phyloP scores from a whole-genome alignment of 202 grass and related monocot genomes.

The Panicum hallii region DNA sequence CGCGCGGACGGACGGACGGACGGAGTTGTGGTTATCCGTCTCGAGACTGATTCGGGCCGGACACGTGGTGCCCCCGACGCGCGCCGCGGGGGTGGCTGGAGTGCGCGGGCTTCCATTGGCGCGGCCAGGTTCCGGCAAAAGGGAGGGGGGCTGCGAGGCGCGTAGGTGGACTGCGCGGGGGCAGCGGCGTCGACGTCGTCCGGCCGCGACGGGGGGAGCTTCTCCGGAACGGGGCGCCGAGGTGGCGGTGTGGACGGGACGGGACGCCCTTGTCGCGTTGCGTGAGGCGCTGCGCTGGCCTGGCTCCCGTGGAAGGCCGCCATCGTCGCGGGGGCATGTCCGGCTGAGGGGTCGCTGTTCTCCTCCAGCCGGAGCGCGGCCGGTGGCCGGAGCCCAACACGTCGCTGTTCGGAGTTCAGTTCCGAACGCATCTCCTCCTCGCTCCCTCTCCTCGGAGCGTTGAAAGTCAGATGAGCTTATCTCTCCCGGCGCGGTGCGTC shows the following conservation, averaged over 20 bases:
- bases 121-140: background rate
- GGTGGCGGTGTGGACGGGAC: constrained; percentile 14
- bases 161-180: background rate
- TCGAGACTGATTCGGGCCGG: background rate
- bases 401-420: constrained; percentile 31
- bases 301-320: constrained; percentile 11
- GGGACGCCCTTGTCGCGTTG: constrained; percentile 21
- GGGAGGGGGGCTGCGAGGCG: background rate
- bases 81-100: background rate
- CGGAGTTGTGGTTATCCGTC: constrained; percentile 39
- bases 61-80: constrained; percentile 40
- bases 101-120: constrained; percentile 20
- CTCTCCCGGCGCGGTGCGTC: background rate
- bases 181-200: constrained; percentile 29
- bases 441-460: background rate
- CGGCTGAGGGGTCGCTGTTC: constrained; percentile 32
- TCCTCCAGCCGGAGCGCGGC: background rate
- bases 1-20: background rate
- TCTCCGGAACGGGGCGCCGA: constrained; percentile 29
- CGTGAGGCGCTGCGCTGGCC: background rate
- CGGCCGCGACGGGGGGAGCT: constrained; percentile 7
- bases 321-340: background rate
- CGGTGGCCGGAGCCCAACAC: background rate
- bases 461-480: constrained; percentile 47
- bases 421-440: background rate